These are phyloP conservation scores for Penicillium antarcticum DNA, from an alignment of 495 filamentous ascomycete genomes.

Conservation along the genomic window DNA sequence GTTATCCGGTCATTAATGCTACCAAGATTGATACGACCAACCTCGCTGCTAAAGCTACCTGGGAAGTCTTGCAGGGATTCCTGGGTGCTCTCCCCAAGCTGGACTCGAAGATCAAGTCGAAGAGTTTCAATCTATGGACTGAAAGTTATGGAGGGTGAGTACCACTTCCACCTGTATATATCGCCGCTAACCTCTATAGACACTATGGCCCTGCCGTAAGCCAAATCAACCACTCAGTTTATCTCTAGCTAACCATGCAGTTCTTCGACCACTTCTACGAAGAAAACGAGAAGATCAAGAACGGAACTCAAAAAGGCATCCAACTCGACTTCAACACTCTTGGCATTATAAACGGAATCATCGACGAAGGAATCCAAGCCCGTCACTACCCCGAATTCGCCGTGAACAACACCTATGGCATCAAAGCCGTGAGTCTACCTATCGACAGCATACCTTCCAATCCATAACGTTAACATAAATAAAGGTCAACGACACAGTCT, in stretches of 20 bases:
- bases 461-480: slow-evolving; percentile 1
- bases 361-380: slow-evolving; percentile 67
- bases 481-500: slow-evolving; percentile 54
- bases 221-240: slow-evolving; percentile 30
- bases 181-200: slow-evolving; percentile 23
- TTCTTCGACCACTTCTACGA: slow-evolving; percentile 56
- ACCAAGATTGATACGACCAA: slow-evolving; percentile 47
- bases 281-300: slow-evolving; percentile 56
- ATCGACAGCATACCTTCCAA: slow-evolving; percentile 11
- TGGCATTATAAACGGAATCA: slow-evolving; percentile 66
- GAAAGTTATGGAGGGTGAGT: slow-evolving; percentile 64
- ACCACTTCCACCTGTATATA: slow-evolving; percentile 21
- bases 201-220: slow-evolving; percentile 50
- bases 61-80: slow-evolving; percentile 58
- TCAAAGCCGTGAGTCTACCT: slow-evolving; percentile 53
- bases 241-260: slow-evolving; percentile 26
- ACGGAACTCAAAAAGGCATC: slow-evolving; percentile 32
- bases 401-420: slow-evolving; percentile 70
- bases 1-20: slow-evolving; percentile 47
- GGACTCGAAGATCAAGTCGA: slow-evolving; percentile 48
- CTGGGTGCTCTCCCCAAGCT: slow-evolving; percentile 48
- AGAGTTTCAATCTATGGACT: slow-evolving; percentile 49
- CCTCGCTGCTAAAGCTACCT: slow-evolving; percentile 53
- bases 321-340: slow-evolving; percentile 47
- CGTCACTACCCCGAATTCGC: slow-evolving; percentile 66